Evolutionary conservation across 495 filamentous ascomycete species (phyloP).

Genomic region (Penicillium atrosanguineum): DNA sequence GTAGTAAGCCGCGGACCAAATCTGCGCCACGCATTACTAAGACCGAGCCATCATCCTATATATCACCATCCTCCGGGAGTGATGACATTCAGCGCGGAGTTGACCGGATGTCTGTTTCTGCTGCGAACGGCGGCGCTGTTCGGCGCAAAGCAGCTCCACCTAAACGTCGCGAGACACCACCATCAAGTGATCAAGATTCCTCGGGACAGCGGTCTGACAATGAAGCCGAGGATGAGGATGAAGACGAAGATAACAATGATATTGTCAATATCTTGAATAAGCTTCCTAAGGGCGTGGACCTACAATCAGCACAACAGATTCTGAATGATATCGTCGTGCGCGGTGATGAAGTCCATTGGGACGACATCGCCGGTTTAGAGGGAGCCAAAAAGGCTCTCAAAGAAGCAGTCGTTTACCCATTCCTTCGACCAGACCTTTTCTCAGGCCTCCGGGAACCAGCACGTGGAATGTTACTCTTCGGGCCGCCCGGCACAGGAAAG

Average conservation of each 20-base stretch:
- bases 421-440: constrained; percentile 93
- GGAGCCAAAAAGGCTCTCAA: constrained; percentile 89
- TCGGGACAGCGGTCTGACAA: constrained; percentile 26
- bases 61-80: constrained; percentile 28
- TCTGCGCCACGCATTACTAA: constrained; percentile 24
- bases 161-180: constrained; percentile 39
- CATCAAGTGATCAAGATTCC: constrained; percentile 46
- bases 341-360: constrained; percentile 94
- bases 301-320: constrained; percentile 80
- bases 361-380: constrained; percentile 88
- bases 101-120: constrained; percentile 27
- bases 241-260: constrained; percentile 42
- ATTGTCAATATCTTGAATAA: constrained; percentile 66
- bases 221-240: constrained; percentile 36
- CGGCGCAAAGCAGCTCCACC: constrained; percentile 24
- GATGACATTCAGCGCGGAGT: constrained; percentile 31
- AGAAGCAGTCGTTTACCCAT: constrained; percentile 96
- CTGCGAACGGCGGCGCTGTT: constrained; percentile 18
- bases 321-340: constrained; percentile 94
- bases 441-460: constrained; percentile 93
- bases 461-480: constrained; percentile 93
- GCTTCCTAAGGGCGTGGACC: constrained; percentile 77
- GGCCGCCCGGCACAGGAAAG: constrained; percentile 94
- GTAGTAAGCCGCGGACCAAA: constrained; percentile 22
- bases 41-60: constrained; percentile 11